Evolutionary conservation across 495 filamentous ascomycete species (phyloP).

Genomic region (Polyplosphaeria fusca): DNA sequence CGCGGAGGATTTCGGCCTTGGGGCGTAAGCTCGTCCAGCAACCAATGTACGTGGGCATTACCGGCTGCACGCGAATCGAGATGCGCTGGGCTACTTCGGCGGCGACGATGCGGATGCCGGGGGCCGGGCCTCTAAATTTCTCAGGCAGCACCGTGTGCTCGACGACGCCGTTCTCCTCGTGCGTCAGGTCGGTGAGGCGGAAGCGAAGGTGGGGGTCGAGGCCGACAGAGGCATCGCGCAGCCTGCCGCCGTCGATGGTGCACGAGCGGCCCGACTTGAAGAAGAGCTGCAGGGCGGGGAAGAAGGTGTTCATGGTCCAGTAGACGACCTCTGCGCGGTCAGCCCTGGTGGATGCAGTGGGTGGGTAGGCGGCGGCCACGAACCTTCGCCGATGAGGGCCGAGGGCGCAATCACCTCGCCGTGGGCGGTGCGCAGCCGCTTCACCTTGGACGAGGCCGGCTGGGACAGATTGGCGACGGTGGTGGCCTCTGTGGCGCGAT

Average conservation of each 20-base stretch:
- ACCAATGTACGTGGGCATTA: background rate
- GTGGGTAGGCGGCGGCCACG: too few species aligned
- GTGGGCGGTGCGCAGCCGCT: background rate
- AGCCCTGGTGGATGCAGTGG: background rate
- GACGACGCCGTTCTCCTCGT: conserved; percentile 8
- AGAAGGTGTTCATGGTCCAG: conserved; percentile 19
- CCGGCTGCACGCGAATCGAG: background rate
- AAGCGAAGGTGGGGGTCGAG: conserved; percentile 10
- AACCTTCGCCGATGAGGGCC: conserved; percentile 7
- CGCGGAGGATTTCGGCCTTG: background rate
- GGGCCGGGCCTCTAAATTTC: background rate
- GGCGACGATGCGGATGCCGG: conserved; percentile 3
- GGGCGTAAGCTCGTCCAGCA: background rate
- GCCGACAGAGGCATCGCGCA: background rate
- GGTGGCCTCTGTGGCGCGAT: conserved; percentile 5
- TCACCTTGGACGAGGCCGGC: background rate
- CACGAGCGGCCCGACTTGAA: conserved; percentile 19
- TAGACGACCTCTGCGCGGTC: background rate
- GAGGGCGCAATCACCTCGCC: background rate
- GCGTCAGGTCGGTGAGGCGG: conserved; percentile 6
- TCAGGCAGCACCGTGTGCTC: background rate
- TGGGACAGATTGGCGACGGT: background rate
- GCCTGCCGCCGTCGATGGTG: conserved; percentile 5
- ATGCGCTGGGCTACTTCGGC: background rate
- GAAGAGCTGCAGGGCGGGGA: conserved; percentile 16